Base-by-base conservation (phyloP, 139 green algal species). In the Volvox africanus region DNA sequence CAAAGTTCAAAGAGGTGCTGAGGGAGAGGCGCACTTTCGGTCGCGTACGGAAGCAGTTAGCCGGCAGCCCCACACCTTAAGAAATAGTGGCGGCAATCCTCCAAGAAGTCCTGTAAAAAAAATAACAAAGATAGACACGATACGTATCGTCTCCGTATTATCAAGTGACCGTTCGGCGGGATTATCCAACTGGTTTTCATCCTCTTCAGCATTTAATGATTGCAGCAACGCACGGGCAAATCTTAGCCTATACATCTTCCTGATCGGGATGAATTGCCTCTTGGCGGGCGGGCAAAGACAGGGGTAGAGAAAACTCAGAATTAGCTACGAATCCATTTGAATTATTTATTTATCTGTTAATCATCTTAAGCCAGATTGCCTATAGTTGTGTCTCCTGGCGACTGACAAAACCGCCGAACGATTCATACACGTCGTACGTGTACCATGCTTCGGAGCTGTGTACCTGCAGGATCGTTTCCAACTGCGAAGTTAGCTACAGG, bases 401-500 rank as follows among this genome's bases (percentile, higher is more conserved):
- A n/a, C n/a, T n/a, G n/a, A n/a, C n/a, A n/a, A n/a, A 55, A 9
- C 44, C 76, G n/a, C 65, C 2, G 65, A n/a, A n/a, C n/a, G n/a
- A n/a, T 28, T 35, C 78, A 84, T 84, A 86, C 50, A 86, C 71
- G 2, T 1, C 35, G 24, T 37, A 33, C 1, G 19, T 86, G 44
- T 86, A 71, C 37, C 37, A 86, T 44, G 61, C 24, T 86, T 86
- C 80, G 80, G 80, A 86, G 80, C 78, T 68, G 32, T 55, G 75
- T 81, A 81, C 21, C 50, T 55, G 44, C 44, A 9, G 44, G n/a
- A n/a, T n/a, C n/a, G n/a, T n/a, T n/a, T n/a, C n/a, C n/a, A n/a
- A n/a, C n/a, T n/a, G n/a, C n/a, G n/a, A n/a, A n/a, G n/a, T n/a
- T n/a, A n/a, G n/a, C n/a, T n/a, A n/a, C n/a, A n/a, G n/a, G n/a